Percentiles rank a stretch among this genome's conserved stretches.
Evolutionary conservation across 148 eudicot species (phyloP).

Genomic region (Nyssa sinensis): DNA sequence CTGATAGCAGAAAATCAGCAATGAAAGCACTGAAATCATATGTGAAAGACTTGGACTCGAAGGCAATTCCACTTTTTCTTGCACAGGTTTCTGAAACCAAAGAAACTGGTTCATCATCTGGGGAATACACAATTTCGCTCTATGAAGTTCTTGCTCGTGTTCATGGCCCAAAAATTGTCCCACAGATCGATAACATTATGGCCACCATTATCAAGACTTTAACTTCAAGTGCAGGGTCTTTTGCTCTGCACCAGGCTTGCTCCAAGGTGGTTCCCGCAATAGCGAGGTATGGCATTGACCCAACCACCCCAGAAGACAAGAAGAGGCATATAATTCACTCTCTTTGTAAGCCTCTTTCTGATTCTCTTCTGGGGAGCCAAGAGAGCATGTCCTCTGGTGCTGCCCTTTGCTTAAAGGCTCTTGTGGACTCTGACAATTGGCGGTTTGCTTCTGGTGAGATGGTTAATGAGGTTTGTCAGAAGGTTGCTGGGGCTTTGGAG

Average conservation of each 20-base stretch:
- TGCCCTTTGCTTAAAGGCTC: slow-evolving; percentile 87
- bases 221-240: slow-evolving; percentile 74
- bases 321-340: slow-evolving; percentile 67
- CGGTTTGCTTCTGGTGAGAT: slow-evolving; percentile 77
- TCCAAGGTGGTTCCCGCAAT: slow-evolving; percentile 93
- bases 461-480: slow-evolving; percentile 87
- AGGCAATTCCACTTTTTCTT: slow-evolving; percentile 84
- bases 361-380: slow-evolving; percentile 62
- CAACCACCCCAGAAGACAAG: slow-evolving; percentile 67
- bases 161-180: slow-evolving; percentile 85
- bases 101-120: slow-evolving; percentile 56
- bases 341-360: slow-evolving; percentile 88
- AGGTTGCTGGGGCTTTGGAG: slow-evolving; percentile 76
- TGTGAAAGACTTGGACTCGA: slow-evolving; percentile 86
- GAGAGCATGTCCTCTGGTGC: slow-evolving; percentile 88
- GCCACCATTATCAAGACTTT: slow-evolving; percentile 64
- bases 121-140: slow-evolving; percentile 89
- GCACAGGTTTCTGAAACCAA: slow-evolving; percentile 93
- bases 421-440: slow-evolving; percentile 93
- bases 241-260: slow-evolving; percentile 95
- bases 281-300: slow-evolving; percentile 86
- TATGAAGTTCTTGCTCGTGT: slow-evolving; percentile 94
- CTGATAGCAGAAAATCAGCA: too few relatives aligned
- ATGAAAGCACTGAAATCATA: slow-evolving; percentile 83
- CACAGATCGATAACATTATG: slow-evolving; percentile 84